Evolutionary conservation across 139 green algal species (phyloP), one percentile per base, ranked within the genome.

Genomic region (Tetradesmus lagerheimii): DNA sequence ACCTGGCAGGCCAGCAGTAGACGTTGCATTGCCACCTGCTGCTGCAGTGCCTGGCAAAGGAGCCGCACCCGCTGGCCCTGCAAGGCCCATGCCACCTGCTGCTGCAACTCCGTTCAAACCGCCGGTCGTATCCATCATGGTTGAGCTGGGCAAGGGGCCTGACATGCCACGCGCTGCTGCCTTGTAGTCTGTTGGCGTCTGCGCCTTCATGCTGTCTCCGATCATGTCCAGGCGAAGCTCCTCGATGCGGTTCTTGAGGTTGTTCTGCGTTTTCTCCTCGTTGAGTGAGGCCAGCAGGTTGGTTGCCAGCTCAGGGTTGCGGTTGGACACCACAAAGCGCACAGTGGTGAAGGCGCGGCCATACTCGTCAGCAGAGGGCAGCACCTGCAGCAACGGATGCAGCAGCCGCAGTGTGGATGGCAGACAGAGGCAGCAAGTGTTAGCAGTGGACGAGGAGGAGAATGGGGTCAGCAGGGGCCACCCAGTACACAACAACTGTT

Each of bases 181-280:
- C 31, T 88, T 88, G 64, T 45, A 88, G 83, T 88, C 83, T 16
- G 83, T 66, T 62, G 83, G 83, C 31, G 83, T 88, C 64, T 88
- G 83, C 27, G 83, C 83, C 64, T 67, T 80, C 83, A 88, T 88
- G 64, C 27, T 67, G 64, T 88, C 64, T 1, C 83, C 83, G 16
- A 88, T 88, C 38, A 88, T 29, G 62, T 88, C 83, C 37, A 88
- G 62, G 16, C 47, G 45, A 9, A 88, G 43, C 64, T 88, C 83
- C 27, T 88, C 83, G 76, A 88, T 80, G 29, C 83, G 67, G 64
- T 88, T 88, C 71, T 88, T 88, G n/a, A 88, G n/a, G 64, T 80
- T 88, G 37, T 80, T 80, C 12, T 88, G 83, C 3, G 64, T 80
- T 38, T 80, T 80, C 64, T 88, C 64, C 12, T 88, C 64, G 38